Evolutionary conservation across 192 early-diverging fungal genomes (phyloP).

Genomic region (Coemansia sp.): DNA sequence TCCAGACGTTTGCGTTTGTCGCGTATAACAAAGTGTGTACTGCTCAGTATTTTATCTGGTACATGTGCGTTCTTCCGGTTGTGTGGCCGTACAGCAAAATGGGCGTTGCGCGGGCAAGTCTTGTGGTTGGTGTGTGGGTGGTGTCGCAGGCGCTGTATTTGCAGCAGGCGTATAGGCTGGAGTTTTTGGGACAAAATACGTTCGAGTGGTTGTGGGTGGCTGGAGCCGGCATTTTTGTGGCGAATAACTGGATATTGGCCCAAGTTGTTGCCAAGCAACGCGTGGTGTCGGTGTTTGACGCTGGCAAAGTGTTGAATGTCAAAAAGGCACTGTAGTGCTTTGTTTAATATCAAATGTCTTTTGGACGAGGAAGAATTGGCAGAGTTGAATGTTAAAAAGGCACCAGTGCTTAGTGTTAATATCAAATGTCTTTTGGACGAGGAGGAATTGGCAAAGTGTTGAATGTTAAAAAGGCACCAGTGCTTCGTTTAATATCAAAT

Average conservation of each 20-base stretch:
- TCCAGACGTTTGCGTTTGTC: conserved; percentile 98
- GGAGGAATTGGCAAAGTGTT: too few species aligned
- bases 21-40: conserved; percentile 62
- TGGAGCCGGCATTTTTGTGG: conserved; percentile 65
- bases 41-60: conserved; percentile 99
- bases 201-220: conserved; percentile 73
- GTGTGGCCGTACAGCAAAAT: conserved; percentile 67
- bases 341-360: too few species aligned
- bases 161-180: conserved; percentile 78
- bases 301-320: too few species aligned
- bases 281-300: conserved; percentile 18
- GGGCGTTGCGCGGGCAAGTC: conserved; percentile 50
- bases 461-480: too few species aligned
- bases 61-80: conserved; percentile 86
- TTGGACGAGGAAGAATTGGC: too few species aligned
- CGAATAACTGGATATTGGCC: conserved; percentile 72
- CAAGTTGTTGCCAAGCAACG: conserved; percentile 38
- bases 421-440: too few species aligned
- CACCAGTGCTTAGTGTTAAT: too few species aligned
- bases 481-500: too few species aligned
- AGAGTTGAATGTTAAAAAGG: too few species aligned
- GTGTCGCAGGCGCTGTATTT: conserved; percentile 81
- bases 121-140: conserved; percentile 65
- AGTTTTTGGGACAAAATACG: conserved; percentile 83
- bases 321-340: too few species aligned